These are phyloP conservation scores for Zarea fungicola DNA, from an alignment of 2,329 filamentous ascomycete species.

Conservation along the genomic window DNA sequence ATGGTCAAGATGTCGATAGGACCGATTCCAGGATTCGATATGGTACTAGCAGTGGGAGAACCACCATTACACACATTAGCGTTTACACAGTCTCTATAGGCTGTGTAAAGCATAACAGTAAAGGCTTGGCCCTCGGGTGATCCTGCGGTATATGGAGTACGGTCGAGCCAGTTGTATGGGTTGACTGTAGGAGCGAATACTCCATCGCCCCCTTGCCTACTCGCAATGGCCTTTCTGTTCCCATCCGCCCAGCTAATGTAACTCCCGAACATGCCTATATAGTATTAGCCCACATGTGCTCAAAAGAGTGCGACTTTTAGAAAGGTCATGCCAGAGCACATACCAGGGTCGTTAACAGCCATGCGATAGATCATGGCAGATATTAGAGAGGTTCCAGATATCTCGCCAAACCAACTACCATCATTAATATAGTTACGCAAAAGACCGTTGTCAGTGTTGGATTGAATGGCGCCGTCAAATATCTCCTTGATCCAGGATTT, in stretches of 20 bases:
- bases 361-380: conserved; percentile 15
- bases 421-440: conserved; percentile 15
- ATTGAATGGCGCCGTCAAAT: conserved; percentile 13
- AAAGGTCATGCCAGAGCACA: too few relatives aligned
- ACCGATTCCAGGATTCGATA: too few relatives aligned
- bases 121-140: conserved; percentile 16
- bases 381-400: conserved; percentile 14
- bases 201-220: conserved; percentile 6
- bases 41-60: too few relatives aligned
- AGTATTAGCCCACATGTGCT: too few relatives aligned
- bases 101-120: conserved; percentile 13
- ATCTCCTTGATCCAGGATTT: conserved; percentile 17
- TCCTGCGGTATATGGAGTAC: conserved; percentile 9
- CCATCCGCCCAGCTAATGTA: conserved; percentile 14
- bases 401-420: conserved; percentile 14
- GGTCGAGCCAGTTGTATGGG: conserved; percentile 13
- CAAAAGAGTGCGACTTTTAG: too few relatives aligned
- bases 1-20: too few relatives aligned
- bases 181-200: conserved; percentile 14
- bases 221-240: conserved; percentile 5
- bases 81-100: conserved; percentile 15
- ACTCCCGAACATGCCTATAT: too few relatives aligned
- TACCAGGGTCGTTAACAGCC: conserved; percentile 14
- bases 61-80: not conserved
- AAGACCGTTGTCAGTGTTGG: conserved; percentile 6